Base-by-base conservation (phyloP, 2,329 filamentous ascomycete species). In the Colletotrichum sp. region DNA sequence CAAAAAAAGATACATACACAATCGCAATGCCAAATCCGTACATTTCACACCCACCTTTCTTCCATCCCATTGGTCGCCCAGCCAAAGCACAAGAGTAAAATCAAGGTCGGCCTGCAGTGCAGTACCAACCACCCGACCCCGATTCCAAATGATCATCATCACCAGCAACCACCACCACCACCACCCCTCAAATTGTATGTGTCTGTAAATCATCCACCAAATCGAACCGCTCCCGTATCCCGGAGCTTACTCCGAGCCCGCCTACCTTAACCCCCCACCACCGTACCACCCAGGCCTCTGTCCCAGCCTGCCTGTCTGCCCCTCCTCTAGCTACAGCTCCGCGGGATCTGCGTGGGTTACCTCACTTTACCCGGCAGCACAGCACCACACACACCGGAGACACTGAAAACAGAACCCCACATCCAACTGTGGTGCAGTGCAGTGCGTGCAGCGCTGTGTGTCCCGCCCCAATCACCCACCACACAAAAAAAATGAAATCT, bases 181-280 rank as follows among this genome's bases (percentile, higher is more conserved):
- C 43, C n/a, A 36, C 21, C 18, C 59, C 30, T 34, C 24, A 16
- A 9, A 16, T 26, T 24, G 55, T 2, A 61, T n/a, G 16, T n/a
- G 1, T 7, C 18, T 36, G 21, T 64, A 18, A 28, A 68, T n/a
- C 65, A 36, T 6, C 39, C 36, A 28, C 68, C 68, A 39, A 71
- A 66, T 66, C 68, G 52, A 24, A 30, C 73, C 64, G 36, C 28
- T 55, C 68, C 72, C 72, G 72, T 68, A 68, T 68, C 70, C 72
- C 73, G 73, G 73, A 75, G 73, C 59, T 14, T 10, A 26, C 70
- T 75, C 73, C 73, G 73, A 64, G 21, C 59, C 18, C 63, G 34
- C 34, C 57, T 55, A 39, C 26, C 24, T 24, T 12, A 30, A 3
- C 26, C 16, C 61, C 32, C 16, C 43, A 6, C 24, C 30, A 2